Percentiles rank a stretch among this genome's conserved stretches.
phyloP scores from a whole-genome alignment of 2,329 filamentous ascomycete genomes.

The Diaporthe sp. region DNA sequence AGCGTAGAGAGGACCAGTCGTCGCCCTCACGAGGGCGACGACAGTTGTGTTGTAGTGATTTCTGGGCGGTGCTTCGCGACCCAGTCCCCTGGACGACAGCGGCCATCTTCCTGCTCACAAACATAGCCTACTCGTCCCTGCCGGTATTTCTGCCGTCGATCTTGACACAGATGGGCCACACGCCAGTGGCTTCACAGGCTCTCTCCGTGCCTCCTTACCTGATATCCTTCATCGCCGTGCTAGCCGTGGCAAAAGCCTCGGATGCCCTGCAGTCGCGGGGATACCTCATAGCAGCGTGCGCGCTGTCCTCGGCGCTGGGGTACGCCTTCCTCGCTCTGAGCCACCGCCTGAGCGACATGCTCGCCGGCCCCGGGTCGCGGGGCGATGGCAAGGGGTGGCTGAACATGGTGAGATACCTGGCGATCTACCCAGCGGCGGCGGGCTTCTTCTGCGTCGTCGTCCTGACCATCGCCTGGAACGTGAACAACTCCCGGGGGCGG shows the following conservation, averaged over 20 bases:
- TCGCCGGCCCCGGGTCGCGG: slow-evolving; percentile 52
- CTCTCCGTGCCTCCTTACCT: slow-evolving; percentile 87
- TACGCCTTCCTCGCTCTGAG: slow-evolving; percentile 71
- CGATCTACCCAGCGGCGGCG: slow-evolving; percentile 81
- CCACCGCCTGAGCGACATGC: slow-evolving; percentile 63
- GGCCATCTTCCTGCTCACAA: slow-evolving; percentile 87
- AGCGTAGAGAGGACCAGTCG: slow-evolving; percentile 41
- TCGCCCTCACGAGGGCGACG: not conserved
- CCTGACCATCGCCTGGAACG: slow-evolving; percentile 86
- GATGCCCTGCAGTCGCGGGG: slow-evolving; percentile 75
- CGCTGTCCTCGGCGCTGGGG: slow-evolving; percentile 73
- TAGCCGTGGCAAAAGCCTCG: slow-evolving; percentile 79
- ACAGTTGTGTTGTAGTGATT: slow-evolving; percentile 42
- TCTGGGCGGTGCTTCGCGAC: slow-evolving; percentile 66
- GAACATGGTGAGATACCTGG: slow-evolving; percentile 72
- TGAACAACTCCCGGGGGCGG: slow-evolving; percentile 79
- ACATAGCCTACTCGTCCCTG: slow-evolving; percentile 89
- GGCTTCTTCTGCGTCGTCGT: slow-evolving; percentile 90
- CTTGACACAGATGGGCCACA: slow-evolving; percentile 81
- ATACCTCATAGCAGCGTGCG: slow-evolving; percentile 76
- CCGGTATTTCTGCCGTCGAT: slow-evolving; percentile 91
- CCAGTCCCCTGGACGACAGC: slow-evolving; percentile 82
- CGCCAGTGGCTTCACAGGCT: slow-evolving; percentile 76
- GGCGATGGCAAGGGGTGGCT: slow-evolving; percentile 39
- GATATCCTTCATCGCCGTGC: slow-evolving; percentile 77